Evolutionary conservation across 2,329 filamentous ascomycete genomes (phyloP).

Genomic region (Pyricularia grisea): DNA sequence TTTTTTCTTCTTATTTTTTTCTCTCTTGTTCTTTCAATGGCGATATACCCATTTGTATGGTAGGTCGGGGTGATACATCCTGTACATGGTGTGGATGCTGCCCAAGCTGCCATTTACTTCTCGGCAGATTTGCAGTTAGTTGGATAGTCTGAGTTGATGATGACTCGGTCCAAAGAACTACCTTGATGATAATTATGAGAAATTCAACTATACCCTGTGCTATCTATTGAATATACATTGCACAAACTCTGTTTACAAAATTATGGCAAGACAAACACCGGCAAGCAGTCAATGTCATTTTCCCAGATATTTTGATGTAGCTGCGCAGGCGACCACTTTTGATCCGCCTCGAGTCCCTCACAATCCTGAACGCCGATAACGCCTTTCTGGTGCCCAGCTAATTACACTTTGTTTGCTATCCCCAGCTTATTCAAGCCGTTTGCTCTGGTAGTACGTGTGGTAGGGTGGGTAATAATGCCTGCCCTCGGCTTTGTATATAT

Average conservation of each 20-base stretch:
- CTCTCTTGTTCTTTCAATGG: neutral
- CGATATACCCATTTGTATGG: neutral
- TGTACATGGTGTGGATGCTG: neutral
- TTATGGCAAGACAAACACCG: neutral
- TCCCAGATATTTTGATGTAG: neutral
- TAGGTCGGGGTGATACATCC: neutral
- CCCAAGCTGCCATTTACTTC: neutral
- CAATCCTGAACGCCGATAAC: neutral
- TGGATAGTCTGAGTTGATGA: neutral
- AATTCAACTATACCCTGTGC: neutral
- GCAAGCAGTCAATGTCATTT: neutral
- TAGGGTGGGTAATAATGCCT: too few species aligned
- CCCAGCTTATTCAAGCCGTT: neutral
- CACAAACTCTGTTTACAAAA: neutral
- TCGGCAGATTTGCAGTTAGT: neutral
- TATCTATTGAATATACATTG: neutral
- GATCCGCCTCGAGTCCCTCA: neutral
- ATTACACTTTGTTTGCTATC: neutral
- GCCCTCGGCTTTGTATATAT: neutral
- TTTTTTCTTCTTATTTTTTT: constrained; percentile 1
- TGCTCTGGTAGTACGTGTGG: neutral
- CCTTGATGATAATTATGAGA: neutral
- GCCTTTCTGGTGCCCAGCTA: neutral
- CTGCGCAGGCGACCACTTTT: neutral
- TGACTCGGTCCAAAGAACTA: neutral